Percentiles rank a stretch among this genome's conserved stretches.
Evolutionary conservation across 305 asterid species (phyloP).

Genomic region (Fraxinus greggii): DNA sequence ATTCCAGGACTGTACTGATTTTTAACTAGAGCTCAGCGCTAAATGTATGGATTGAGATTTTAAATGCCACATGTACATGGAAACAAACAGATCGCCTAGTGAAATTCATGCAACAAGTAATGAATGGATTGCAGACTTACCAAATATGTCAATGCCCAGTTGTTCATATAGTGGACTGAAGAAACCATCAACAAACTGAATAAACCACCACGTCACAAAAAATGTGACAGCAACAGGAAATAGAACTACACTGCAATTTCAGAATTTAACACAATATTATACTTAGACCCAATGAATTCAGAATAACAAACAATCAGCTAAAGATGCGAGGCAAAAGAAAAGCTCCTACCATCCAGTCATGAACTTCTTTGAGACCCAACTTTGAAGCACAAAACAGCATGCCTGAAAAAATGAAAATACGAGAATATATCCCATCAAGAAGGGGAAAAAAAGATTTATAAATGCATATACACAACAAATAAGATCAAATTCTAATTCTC

Average conservation of each 20-base stretch:
- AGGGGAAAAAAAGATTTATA: background rate
- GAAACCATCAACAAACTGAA: slow-evolving; percentile 95
- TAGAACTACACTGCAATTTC: slow-evolving; percentile 80
- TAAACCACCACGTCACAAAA: slow-evolving; percentile 88
- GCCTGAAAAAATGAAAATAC: slow-evolving; percentile 52
- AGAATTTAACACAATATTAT: slow-evolving; percentile 22
- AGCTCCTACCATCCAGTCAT: slow-evolving; percentile 87
- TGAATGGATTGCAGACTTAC: slow-evolving; percentile 36
- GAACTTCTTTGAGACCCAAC: slow-evolving; percentile 91
- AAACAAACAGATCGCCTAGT: background rate
- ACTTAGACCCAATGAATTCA: slow-evolving; percentile 15
- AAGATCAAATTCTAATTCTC: slow-evolving; percentile 8
- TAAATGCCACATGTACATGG: background rate
- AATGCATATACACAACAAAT: background rate
- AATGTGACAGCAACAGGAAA: slow-evolving; percentile 89
- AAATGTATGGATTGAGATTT: background rate
- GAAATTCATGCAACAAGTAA: background rate
- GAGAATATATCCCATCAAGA: slow-evolving; percentile 16
- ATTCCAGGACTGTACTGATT: background rate
- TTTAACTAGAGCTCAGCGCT: background rate
- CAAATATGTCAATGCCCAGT: slow-evolving; percentile 80
- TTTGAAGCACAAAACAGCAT: slow-evolving; percentile 84
- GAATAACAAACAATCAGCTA: background rate
- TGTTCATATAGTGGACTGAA: slow-evolving; percentile 86
- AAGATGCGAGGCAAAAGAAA: slow-evolving; percentile 23